These are phyloP conservation scores for Porcisia deanei DNA, from an alignment of 208 protist species.

Conservation along the genomic window DNA sequence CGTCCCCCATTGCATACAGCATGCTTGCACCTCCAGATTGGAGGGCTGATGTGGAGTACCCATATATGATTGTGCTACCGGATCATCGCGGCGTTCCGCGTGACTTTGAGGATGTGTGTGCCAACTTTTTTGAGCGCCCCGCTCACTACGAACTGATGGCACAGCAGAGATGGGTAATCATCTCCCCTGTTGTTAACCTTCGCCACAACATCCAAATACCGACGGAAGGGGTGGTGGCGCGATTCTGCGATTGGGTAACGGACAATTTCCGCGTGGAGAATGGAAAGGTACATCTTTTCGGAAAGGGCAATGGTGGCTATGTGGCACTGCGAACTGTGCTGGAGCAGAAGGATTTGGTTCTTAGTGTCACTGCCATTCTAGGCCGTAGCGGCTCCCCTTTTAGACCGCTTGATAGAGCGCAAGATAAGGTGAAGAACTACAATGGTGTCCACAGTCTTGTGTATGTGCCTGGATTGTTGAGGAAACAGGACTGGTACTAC, in stretches of 20 bases:
- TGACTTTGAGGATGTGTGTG: conserved; percentile 90
- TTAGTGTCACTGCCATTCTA: conserved; percentile 81
- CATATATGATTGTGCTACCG: conserved; percentile 82
- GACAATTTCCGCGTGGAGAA: conserved; percentile 80
- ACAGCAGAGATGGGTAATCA: conserved; percentile 78
- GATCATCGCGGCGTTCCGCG: conserved; percentile 73
- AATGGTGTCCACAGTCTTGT: conserved; percentile 85
- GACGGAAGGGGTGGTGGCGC: conserved; percentile 76
- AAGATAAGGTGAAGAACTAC: conserved; percentile 79
- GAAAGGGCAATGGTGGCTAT: conserved; percentile 83
- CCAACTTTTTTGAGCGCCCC: conserved; percentile 85
- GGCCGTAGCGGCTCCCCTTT: conserved; percentile 76
- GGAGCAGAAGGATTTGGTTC: conserved; percentile 69
- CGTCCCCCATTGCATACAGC: conserved; percentile 69
- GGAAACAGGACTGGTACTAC: conserved; percentile 89
- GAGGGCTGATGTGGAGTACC: conserved; percentile 57
- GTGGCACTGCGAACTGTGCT: conserved; percentile 76
- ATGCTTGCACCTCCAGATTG: conserved; percentile 77
- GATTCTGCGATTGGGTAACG: conserved; percentile 87
- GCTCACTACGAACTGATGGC: conserved; percentile 64
- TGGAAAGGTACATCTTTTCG: conserved; percentile 79
- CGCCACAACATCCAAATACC: conserved; percentile 80
- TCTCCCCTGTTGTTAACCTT: conserved; percentile 77
- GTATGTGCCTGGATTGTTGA: conserved; percentile 76
- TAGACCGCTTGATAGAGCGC: conserved; percentile 64